A percentile compares a stretch with the other conserved stretches of the same genome.
Evolutionary conservation across 1,139 yeast genomes (phyloP).

Genomic region (Zhuliangozyma parablackwelliae): DNA sequence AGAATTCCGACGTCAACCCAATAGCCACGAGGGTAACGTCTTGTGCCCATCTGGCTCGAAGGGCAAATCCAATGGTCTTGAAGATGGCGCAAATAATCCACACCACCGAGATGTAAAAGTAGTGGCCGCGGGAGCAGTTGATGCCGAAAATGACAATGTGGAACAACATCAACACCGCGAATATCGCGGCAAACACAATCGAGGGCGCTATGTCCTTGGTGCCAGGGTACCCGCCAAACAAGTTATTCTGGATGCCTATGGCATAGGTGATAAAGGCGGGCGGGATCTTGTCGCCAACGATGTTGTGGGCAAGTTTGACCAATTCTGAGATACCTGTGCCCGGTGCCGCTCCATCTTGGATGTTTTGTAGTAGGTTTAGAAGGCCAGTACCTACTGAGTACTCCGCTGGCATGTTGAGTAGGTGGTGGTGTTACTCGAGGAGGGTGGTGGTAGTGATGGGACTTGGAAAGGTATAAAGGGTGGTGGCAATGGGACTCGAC

Average conservation of each 20-base stretch:
- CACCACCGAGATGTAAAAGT: constrained; percentile 28
- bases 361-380: constrained; percentile 11
- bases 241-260: constrained; percentile 18
- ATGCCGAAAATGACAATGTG: constrained; percentile 26
- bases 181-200: constrained; percentile 27
- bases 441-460: too few species aligned
- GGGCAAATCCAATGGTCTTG: constrained; percentile 28
- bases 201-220: constrained; percentile 26
- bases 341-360: constrained; percentile 14
- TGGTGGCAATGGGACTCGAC: too few species aligned
- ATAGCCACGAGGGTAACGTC: constrained; percentile 20
- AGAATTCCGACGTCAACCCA: constrained; percentile 32
- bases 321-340: constrained; percentile 22
- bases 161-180: constrained; percentile 20
- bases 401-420: not conserved
- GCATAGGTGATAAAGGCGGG: constrained; percentile 17
- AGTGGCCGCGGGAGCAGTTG: constrained; percentile 33
- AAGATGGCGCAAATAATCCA: constrained; percentile 28
- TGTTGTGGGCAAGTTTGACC: constrained; percentile 15
- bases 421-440: too few species aligned
- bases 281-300: constrained; percentile 22
- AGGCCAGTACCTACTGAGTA: constrained; percentile 20
- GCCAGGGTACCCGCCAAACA: constrained; percentile 36
- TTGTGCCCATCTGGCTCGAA: constrained; percentile 28
- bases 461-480: too few species aligned